phyloP scores from a whole-genome alignment of 306 rosid genomes.

The Casuarina glauca region DNA sequence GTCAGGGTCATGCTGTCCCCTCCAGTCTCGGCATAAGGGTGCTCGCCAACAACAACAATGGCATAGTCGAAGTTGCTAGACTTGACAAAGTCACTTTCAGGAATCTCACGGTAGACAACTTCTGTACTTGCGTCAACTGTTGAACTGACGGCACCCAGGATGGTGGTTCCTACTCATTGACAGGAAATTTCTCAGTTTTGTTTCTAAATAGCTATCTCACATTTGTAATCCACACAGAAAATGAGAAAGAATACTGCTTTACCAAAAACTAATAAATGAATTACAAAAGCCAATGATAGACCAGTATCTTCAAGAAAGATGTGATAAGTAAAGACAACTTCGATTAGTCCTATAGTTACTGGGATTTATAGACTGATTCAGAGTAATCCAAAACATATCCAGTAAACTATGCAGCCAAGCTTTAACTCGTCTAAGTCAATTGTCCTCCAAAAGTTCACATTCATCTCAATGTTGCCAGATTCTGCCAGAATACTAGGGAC shows the following conservation, averaged over 20 bases:
- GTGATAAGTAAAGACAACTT: too few species aligned
- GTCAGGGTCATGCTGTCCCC: slow-evolving; percentile 77
- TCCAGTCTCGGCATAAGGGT: slow-evolving; percentile 70
- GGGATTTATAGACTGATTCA: slow-evolving; percentile 6
- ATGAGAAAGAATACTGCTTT: not conserved
- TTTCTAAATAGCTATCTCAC: slow-evolving; percentile 4
- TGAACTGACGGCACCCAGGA: slow-evolving; percentile 64
- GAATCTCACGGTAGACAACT: slow-evolving; percentile 62
- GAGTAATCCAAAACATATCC: not conserved
- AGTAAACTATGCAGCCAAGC: slow-evolving; percentile 7
- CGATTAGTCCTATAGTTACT: not conserved
- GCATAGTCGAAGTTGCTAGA: slow-evolving; percentile 71
- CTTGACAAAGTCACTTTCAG: slow-evolving; percentile 63
- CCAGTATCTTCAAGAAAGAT: not conserved
- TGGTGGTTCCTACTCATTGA: slow-evolving; percentile 71
- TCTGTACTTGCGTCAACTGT: slow-evolving; percentile 73
- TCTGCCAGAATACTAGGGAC: not conserved
- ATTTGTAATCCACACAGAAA: not conserved
- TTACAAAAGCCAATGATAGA: not conserved
- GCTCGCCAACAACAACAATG: slow-evolving; percentile 82
- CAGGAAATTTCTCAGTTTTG: slow-evolving; percentile 26
- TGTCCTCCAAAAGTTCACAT: not conserved
- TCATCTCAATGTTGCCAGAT: not conserved
- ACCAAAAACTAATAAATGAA: not conserved
- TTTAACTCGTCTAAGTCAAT: slow-evolving; percentile 1